A percentile compares a stretch with the other conserved stretches of the same genome.
Conservation (phyloP, 768 basidiomycete species). For the Podaxis carcinomalis region DNA sequence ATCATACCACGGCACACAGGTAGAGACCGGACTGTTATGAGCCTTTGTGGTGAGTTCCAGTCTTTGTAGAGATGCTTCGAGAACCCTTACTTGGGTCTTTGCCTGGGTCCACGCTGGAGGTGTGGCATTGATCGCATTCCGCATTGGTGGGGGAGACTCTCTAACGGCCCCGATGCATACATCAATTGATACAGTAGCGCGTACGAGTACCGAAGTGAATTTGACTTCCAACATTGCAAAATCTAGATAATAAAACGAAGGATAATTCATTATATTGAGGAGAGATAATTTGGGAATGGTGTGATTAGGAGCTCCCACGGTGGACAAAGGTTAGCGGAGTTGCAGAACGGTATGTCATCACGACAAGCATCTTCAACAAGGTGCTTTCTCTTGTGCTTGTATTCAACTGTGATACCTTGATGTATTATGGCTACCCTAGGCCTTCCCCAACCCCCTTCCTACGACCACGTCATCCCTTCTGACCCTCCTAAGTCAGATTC, state of each 20-base stretch:
- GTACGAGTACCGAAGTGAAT: too few species aligned
- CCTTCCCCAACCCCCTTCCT: not conserved
- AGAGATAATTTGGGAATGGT: not conserved
- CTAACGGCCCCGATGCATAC: too few species aligned
- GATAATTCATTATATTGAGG: not conserved
- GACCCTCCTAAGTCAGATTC: not conserved
- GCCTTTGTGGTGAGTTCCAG: too few species aligned
- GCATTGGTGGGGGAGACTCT: too few species aligned
- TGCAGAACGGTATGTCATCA: not conserved
- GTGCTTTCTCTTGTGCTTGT: not conserved
- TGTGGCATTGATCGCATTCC: too few species aligned
- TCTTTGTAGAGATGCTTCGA: too few species aligned
- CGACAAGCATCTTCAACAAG: not conserved
- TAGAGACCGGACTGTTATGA: too few species aligned
- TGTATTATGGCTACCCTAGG: constrained; percentile 8
- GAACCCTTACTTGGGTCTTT: too few species aligned
- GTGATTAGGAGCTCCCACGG: constrained; percentile 6
- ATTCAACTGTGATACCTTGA: constrained; percentile 4
- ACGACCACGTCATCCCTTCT: not conserved
- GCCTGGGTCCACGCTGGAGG: too few species aligned
- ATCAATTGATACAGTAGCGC: too few species aligned
- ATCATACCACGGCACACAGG: too few species aligned
- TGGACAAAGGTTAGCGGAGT: not conserved
- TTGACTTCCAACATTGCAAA: too few species aligned
- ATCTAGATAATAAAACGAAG: not conserved